Evolutionary conservation across 2,329 filamentous ascomycete genomes (phyloP).

Genomic region (Colletotrichum eleusines): DNA sequence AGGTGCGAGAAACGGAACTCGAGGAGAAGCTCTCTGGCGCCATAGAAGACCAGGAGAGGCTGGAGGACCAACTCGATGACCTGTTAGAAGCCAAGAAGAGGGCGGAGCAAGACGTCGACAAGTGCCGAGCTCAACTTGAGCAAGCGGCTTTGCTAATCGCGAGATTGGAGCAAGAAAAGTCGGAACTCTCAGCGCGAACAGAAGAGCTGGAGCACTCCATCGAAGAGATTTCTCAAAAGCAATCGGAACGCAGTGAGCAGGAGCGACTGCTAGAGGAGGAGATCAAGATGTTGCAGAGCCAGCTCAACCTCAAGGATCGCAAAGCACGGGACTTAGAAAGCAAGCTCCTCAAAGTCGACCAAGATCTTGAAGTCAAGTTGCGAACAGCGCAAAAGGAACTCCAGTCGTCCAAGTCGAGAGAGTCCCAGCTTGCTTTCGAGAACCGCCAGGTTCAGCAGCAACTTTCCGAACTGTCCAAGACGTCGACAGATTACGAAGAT

Average conservation of each 20-base stretch:
- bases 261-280: constrained; percentile 85
- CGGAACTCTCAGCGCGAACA: constrained; percentile 75
- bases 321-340: constrained; percentile 89
- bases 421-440: constrained; percentile 82
- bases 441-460: constrained; percentile 87
- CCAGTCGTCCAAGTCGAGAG: constrained; percentile 76
- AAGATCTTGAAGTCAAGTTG: constrained; percentile 90
- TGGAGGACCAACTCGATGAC: constrained; percentile 93
- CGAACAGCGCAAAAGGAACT: constrained; percentile 83
- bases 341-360: constrained; percentile 85
- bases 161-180: constrained; percentile 88
- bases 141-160: constrained; percentile 91
- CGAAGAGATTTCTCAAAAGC: constrained; percentile 75
- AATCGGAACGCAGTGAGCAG: constrained; percentile 79
- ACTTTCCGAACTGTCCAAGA: constrained; percentile 86
- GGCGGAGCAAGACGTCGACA: constrained; percentile 85
- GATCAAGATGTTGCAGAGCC: constrained; percentile 91
- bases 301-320: constrained; percentile 87
- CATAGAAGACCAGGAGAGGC: constrained; percentile 90
- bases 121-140: constrained; percentile 84
- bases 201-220: constrained; percentile 78
- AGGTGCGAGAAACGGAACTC: constrained; percentile 89
- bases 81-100: constrained; percentile 90
- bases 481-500: constrained; percentile 95
- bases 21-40: constrained; percentile 93